phyloP scores from a whole-genome alignment of 257 asterid genomes.

The Dorcoceras hygrometricum region DNA sequence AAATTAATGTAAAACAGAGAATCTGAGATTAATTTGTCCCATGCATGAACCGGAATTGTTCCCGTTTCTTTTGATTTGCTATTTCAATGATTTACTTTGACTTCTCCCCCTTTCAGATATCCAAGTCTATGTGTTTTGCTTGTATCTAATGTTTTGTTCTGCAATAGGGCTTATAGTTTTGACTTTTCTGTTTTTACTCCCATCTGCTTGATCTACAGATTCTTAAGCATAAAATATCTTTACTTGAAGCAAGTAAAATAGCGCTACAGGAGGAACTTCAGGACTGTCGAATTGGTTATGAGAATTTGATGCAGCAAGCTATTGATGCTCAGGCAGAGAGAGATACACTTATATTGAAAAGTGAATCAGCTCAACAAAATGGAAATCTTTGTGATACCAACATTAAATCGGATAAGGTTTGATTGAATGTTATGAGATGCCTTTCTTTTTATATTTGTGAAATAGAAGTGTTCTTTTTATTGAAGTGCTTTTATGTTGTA shows the following conservation, averaged over 20 bases:
- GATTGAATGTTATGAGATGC: slow-evolving; percentile 13
- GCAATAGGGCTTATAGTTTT: background rate
- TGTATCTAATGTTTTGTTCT: background rate
- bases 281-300: slow-evolving; percentile 52
- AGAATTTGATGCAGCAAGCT: slow-evolving; percentile 62
- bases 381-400: slow-evolving; percentile 63
- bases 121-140: background rate
- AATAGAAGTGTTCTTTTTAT: slow-evolving; percentile 14
- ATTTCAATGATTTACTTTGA: background rate
- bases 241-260: slow-evolving; percentile 82
- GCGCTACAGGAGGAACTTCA: slow-evolving; percentile 69
- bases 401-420: slow-evolving; percentile 54
- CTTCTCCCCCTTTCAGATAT: background rate
- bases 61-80: no score
- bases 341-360: slow-evolving; percentile 65
- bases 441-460: slow-evolving; percentile 14
- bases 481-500: slow-evolving; percentile 27
- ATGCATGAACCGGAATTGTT: background rate
- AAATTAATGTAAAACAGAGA: slow-evolving; percentile 56
- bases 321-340: slow-evolving; percentile 96
- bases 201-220: slow-evolving; percentile 40
- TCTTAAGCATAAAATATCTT: slow-evolving; percentile 83
- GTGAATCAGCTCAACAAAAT: slow-evolving; percentile 53
- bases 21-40: slow-evolving; percentile 13
- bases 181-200: slow-evolving; percentile 22